Conservation (phyloP, 148 eudicot genomes). For the Linanthus parryae region DNA sequence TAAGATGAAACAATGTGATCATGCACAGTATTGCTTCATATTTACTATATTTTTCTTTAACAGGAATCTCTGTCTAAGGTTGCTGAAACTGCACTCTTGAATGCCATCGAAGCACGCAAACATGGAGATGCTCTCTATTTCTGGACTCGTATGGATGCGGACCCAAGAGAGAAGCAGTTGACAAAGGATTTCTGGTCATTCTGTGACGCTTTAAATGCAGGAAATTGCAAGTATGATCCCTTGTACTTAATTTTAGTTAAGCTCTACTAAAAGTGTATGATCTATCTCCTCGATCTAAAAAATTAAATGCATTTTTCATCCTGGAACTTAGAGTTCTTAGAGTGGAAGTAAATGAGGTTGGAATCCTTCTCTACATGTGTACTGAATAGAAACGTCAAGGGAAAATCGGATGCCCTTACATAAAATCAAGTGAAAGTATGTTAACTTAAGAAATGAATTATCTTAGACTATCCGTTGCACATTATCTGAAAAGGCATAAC, state of each 20-base stretch:
- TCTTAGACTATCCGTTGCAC: too few species aligned
- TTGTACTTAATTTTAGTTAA: not conserved
- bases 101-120: constrained; percentile 52
- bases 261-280: too few species aligned
- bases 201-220: constrained; percentile 93
- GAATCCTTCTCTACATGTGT: too few species aligned
- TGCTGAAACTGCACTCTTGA: constrained; percentile 65
- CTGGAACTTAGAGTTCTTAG: too few species aligned
- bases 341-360: too few species aligned
- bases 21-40: constrained; percentile 4
- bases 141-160: constrained; percentile 81
- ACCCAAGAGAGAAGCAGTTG: constrained; percentile 64
- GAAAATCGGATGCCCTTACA: too few species aligned
- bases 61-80: constrained; percentile 65
- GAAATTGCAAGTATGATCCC: constrained; percentile 75
- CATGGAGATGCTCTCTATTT: constrained; percentile 81
- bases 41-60: constrained; percentile 11
- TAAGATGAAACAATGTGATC: not conserved
- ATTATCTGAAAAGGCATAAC: too few species aligned
- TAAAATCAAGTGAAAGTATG: too few species aligned
- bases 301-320: too few species aligned
- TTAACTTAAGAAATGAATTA: too few species aligned
- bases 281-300: not conserved
- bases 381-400: too few species aligned
- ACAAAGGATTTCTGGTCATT: constrained; percentile 91